Base-by-base conservation (phyloP, 306 rosid genomes). In the Lathyrus aphaca region DNA sequence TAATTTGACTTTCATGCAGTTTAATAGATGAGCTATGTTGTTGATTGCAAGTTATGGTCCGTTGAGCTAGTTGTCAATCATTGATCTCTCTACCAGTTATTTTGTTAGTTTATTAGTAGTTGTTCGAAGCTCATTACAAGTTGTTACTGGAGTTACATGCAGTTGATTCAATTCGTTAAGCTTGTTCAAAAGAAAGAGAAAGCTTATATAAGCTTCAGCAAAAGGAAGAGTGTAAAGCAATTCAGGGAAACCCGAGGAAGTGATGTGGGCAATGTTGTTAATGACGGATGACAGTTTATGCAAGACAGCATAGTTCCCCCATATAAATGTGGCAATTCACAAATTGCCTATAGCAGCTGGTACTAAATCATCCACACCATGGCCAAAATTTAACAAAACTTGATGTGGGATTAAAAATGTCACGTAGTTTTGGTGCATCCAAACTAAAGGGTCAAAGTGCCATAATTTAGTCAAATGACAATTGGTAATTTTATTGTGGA, bases 61-160 rank as follows among this genome's bases (percentile, higher is more conserved):
- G 6, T 23, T 38, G 6, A 60, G 43, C 35, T 40, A 53, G 10
- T 64, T 43, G 37, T 63, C 60, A 61, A 27, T 62, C 61, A 54
- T 21, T 64, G 67, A 70, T 57, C 25, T 30, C 30, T 43, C 4
- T 39, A 44, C 23, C 10, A 63, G 44, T 77, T 63, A 21, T 68
- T 19, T 16, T 17, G 29, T 76, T 35, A 69, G 66, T 69, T 44
- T 14, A 25, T 40, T 35, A 38, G 62, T 17, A 71, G 75, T 64
- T 71, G 56, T 55, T 35, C 23, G n/a, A 55, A 71, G 55, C 76
- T 69, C 42, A 29, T 23, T 42, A 48, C 64, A 64, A 56, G 69
- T 13, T 60, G n/a, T 53, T 12, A 17, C 37, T 39, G 35, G 49
- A 50, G 64, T 46, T 19, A 15, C 19, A 21, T 19, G 30, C 38